Evolutionary conservation across 148 eudicot species (phyloP).

Genomic region (Nyssa sinensis): DNA sequence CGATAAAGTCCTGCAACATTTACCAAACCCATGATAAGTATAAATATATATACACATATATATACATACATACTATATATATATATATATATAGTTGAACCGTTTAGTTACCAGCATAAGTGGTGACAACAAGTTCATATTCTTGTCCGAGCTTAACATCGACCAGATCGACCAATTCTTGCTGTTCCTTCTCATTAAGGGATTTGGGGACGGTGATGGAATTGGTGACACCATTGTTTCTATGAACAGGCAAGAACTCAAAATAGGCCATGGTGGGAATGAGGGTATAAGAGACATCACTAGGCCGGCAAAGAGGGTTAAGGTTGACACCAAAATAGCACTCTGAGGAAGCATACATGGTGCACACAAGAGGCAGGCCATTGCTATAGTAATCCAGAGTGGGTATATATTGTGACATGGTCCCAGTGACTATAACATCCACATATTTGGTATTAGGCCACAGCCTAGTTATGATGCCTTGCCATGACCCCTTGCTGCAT

Average conservation of each 20-base stretch:
- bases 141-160: conserved; percentile 76
- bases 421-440: conserved; percentile 39
- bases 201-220: conserved; percentile 49
- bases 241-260: conserved; percentile 68
- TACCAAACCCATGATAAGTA: too few species aligned
- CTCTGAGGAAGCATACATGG: conserved; percentile 83
- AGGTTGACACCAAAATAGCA: conserved; percentile 80
- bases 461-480: conserved; percentile 17
- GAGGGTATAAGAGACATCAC: conserved; percentile 69
- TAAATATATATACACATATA: too few species aligned
- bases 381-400: conserved; percentile 66
- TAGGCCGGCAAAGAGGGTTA: conserved; percentile 69
- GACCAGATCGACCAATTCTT: conserved; percentile 57
- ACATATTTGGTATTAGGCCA: conserved; percentile 28
- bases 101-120: conserved; percentile 55
- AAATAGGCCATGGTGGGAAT: conserved; percentile 76
- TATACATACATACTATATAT: too few species aligned
- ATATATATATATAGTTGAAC: background rate
- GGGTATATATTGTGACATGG: conserved; percentile 82
- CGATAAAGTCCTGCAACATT: conserved; percentile 53
- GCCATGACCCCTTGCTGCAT: conserved; percentile 13
- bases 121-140: conserved; percentile 81
- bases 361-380: conserved; percentile 72
- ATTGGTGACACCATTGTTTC: conserved; percentile 44
- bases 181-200: conserved; percentile 65